A percentile compares a stretch with the other conserved stretches of the same genome.
phyloP scores from a whole-genome alignment of 208 protist species.

The Trypanosoma rangeli region DNA sequence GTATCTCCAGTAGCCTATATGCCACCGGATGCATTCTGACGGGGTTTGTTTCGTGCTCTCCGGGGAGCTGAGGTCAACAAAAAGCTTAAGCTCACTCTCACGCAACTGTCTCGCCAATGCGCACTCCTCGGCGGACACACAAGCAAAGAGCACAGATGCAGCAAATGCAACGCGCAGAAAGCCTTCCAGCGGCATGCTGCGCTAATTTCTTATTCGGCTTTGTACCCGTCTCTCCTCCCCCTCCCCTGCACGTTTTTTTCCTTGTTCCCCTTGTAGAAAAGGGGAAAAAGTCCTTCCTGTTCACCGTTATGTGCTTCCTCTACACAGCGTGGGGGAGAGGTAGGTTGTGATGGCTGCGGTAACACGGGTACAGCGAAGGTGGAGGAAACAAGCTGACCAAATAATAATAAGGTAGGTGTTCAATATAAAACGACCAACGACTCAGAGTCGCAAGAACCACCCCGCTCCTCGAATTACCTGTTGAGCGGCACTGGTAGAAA shows the following conservation, averaged over 20 bases:
- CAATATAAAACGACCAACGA: too few species aligned
- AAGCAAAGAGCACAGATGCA: constrained; percentile 8
- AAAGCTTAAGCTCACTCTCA: constrained; percentile 23
- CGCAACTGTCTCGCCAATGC: constrained; percentile 19
- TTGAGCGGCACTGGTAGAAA: background rate
- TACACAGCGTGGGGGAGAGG: too few species aligned
- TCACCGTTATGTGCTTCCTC: background rate
- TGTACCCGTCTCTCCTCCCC: background rate
- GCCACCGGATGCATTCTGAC: constrained; percentile 9
- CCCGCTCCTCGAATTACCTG: background rate
- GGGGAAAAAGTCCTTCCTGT: background rate
- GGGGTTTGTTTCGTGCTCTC: background rate
- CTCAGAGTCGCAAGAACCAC: background rate
- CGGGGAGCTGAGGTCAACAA: background rate
- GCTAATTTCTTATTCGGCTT: background rate
- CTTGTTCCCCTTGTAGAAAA: background rate
- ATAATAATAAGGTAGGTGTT: too few species aligned
- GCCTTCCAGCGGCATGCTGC: background rate
- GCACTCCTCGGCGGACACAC: constrained; percentile 13
- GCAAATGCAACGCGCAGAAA: background rate
- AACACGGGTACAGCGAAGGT: too few species aligned
- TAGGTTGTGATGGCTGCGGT: too few species aligned
- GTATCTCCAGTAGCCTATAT: constrained; percentile 24
- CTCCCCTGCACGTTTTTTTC: background rate
- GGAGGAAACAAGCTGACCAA: too few species aligned